Conservation (phyloP, 2,329 filamentous ascomycete species). For the Myrmaecium sp. region DNA sequence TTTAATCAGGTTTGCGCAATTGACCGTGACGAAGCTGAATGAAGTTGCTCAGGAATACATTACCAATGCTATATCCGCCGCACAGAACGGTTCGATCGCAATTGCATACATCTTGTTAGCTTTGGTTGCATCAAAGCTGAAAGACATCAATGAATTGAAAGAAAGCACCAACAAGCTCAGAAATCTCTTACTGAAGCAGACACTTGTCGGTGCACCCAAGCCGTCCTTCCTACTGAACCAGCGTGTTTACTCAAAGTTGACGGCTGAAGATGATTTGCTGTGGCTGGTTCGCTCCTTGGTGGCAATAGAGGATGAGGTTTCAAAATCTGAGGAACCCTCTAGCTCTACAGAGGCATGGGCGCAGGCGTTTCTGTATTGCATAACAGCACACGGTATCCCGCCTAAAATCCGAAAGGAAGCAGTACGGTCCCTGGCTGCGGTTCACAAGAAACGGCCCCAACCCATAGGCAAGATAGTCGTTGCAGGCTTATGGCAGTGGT, state of each 20-base stretch:
- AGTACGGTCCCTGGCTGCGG: constrained; percentile 40
- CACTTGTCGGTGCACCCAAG: constrained; percentile 56
- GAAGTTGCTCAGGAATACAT: constrained; percentile 63
- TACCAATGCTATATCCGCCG: constrained; percentile 59
- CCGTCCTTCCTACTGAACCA: constrained; percentile 75
- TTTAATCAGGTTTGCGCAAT: constrained; percentile 29
- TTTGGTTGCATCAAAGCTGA: constrained; percentile 38
- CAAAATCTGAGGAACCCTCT: no score
- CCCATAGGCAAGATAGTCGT: constrained; percentile 47
- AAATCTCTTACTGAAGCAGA: constrained; percentile 45
- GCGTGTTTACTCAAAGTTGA: constrained; percentile 68
- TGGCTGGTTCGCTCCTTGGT: constrained; percentile 62
- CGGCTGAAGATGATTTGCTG: constrained; percentile 53
- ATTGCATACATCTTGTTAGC: constrained; percentile 60
- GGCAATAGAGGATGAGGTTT: no score
- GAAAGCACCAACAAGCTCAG: constrained; percentile 43
- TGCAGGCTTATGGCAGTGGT: constrained; percentile 65
- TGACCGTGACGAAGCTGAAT: constrained; percentile 38
- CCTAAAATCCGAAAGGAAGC: constrained; percentile 48
- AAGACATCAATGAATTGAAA: constrained; percentile 37
- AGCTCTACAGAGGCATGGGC: constrained; percentile 56
- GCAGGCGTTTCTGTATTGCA: constrained; percentile 65
- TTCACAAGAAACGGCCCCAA: constrained; percentile 45
- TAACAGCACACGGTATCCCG: constrained; percentile 46
- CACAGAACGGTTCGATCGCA: constrained; percentile 68